Conservation (phyloP, 306 rosid genomes). For the Gastrolobium bilobum region DNA sequence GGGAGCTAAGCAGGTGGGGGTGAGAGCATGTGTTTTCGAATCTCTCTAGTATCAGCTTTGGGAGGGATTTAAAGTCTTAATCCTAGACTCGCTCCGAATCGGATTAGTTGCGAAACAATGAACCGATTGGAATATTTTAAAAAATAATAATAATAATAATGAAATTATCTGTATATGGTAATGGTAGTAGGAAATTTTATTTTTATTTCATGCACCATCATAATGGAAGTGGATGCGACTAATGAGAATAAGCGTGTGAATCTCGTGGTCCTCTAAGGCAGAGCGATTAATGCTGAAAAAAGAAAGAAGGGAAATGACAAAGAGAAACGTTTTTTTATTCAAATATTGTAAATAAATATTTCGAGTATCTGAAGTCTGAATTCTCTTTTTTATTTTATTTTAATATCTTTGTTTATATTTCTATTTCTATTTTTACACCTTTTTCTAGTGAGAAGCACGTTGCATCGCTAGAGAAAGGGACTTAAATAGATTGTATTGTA, state of each 20-base stretch:
- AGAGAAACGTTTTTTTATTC: neutral
- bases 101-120: too few relatives aligned
- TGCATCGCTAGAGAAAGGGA: conserved; percentile 47
- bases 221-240: neutral
- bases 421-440: neutral
- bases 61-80: too few relatives aligned
- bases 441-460: conserved; percentile 40
- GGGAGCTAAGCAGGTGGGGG: too few relatives aligned
- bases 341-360: neutral
- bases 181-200: neutral
- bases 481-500: conserved; percentile 52
- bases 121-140: too few relatives aligned
- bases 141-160: neutral
- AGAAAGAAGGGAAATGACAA: neutral
- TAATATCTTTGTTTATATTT: neutral
- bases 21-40: too few relatives aligned
- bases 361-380: neutral
- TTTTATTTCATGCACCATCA: neutral
- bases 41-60: too few relatives aligned
- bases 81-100: too few relatives aligned
- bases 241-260: conserved; percentile 44
- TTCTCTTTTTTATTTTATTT: neutral
- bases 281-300: conserved; percentile 10
- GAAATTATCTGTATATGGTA: neutral
- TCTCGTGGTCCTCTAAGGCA: conserved; percentile 38